Base-by-base conservation (phyloP, 2,329 filamentous ascomycete genomes). In the Trichothecium sympodiale region DNA sequence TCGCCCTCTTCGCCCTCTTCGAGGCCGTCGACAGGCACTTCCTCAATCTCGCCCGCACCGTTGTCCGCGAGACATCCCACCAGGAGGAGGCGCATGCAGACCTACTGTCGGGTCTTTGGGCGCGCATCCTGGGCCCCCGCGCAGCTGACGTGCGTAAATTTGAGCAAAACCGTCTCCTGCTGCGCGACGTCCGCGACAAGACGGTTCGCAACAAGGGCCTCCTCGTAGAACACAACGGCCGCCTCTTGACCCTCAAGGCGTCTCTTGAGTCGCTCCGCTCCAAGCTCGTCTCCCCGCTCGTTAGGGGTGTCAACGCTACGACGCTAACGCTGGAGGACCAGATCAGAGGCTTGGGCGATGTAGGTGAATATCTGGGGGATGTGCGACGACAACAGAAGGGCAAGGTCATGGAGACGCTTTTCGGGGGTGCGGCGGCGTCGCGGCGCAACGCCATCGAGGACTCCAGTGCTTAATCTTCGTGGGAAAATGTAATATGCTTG, bases 1-100 rank as follows among this genome's bases (percentile, higher is more conserved):
- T 87, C 2, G 74, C 77, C 2, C 74, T 95, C 12, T 94, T 94
- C 56, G 75, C 75, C 4, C 77, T 94, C n/a, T 95, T 95, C 56
- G 87, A 94, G 55, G 75, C 79, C 40, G 87, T 95, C 46, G 89
- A 96, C 60, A 74, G 78, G 36, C 86, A 94, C 55, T 94, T 95
- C 59, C 71, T 87, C 42, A 93, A 91, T 54, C 71, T 95, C 1
- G 85, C 85, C 43, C 80, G 87, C 41, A 83, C 78, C 5, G 87
- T 94, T 8, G 80, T 84, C 37, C 83, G 86, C 48, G 88, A 95
- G 60, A 77, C 80, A 15, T 80, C 83, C 43, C 73, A 74, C 5
- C 86, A 95, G 53, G 85, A 94, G 43, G 78, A 80, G 29, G 67
- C 78, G 20, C 83, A 93, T 54, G 78, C 77, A 42, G 86, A 94